Evolutionary conservation across 108 stramenopile species (phyloP).

Genomic region (Halocafeteria seosinensis): DNA sequence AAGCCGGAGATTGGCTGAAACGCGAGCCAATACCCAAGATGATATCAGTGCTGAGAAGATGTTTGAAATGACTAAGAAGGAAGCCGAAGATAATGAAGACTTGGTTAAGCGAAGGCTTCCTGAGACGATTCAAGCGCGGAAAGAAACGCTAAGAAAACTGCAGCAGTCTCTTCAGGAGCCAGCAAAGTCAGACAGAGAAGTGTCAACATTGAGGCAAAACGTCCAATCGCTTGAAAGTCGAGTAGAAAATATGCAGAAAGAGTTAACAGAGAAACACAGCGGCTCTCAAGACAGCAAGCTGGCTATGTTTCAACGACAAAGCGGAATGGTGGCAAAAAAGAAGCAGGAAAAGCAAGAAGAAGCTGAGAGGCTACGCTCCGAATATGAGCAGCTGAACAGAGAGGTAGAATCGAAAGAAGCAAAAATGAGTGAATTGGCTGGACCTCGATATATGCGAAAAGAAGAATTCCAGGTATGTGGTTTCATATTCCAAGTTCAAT

Average conservation of each 20-base stretch:
- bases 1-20: not conserved
- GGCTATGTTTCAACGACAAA: conserved; percentile 19
- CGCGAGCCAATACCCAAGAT: conserved; percentile 1
- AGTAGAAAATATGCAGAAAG: conserved; percentile 14
- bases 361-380: conserved; percentile 23
- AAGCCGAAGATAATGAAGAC: conserved; percentile 1
- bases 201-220: conserved; percentile 20
- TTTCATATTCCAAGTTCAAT: too few relatives aligned
- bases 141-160: conserved; percentile 12
- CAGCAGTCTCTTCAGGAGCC: conserved; percentile 27
- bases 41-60: conserved; percentile 20
- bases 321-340: conserved; percentile 24
- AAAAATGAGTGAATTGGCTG: not conserved
- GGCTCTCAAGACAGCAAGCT: conserved; percentile 17
- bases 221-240: conserved; percentile 22
- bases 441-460: conserved; percentile 9
- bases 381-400: conserved; percentile 8
- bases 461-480: too few relatives aligned
- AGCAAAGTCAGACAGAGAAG: conserved; percentile 19
- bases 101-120: conserved; percentile 19
- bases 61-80: conserved; percentile 10
- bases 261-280: conserved; percentile 21
- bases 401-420: conserved; percentile 29
- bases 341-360: conserved; percentile 28
- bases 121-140: conserved; percentile 8